These are phyloP conservation scores for Corylus americana DNA, from an alignment of 306 rosid genomes.

Conservation along the genomic window DNA sequence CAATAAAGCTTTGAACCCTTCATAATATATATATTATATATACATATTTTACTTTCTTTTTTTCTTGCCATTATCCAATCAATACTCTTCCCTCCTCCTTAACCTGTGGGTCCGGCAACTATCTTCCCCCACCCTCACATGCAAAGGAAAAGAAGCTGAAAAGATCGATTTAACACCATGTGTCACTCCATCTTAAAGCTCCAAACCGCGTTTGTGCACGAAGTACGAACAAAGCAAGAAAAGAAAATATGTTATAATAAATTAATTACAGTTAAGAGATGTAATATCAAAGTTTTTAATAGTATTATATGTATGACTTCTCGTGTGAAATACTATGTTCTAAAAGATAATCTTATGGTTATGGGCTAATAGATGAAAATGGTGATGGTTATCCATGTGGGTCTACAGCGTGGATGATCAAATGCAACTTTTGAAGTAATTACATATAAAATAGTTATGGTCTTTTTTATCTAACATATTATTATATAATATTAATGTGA, in stretches of 20 bases:
- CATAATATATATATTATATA: background rate
- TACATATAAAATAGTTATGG: background rate
- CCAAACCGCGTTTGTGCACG: constrained; percentile 70
- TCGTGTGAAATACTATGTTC: background rate
- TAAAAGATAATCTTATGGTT: background rate
- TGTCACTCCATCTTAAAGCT: constrained; percentile 19
- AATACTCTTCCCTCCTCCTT: background rate
- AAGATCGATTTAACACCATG: constrained; percentile 15
- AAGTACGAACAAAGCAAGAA: constrained; percentile 47
- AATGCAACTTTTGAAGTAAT: background rate
- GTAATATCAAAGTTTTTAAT: background rate
- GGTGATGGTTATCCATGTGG: background rate
- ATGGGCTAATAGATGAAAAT: background rate
- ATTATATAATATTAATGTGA: too few species aligned
- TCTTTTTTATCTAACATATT: too few species aligned
- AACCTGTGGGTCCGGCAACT: constrained; percentile 19
- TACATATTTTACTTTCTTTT: background rate
- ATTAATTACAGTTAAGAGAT: background rate
- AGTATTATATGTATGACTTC: background rate
- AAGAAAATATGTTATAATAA: background rate
- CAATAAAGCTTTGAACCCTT: background rate
- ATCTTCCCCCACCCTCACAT: constrained; percentile 16
- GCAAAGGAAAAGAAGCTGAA: constrained; percentile 26
- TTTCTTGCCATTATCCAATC: background rate
- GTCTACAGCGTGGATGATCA: background rate